Base-by-base conservation (phyloP, 1,284 basidiomycete species). In the Rhodofomes roseus region DNA sequence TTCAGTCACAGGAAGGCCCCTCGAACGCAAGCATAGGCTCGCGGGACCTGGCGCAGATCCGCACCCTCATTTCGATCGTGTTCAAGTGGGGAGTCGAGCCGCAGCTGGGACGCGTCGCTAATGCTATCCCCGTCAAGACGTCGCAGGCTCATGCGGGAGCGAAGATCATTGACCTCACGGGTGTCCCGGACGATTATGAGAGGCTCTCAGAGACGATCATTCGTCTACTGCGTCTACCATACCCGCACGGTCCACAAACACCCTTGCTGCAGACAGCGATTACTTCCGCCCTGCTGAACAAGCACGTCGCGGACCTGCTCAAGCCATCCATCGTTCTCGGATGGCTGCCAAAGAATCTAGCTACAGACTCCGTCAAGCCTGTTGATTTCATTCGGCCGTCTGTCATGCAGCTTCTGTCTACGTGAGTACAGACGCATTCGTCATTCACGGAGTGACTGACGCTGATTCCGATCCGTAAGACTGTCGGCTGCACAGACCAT, bases 51-150 rank as follows among this genome's bases (percentile, higher is more conserved):
- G 71, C 77, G 5, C 73, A 83, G 60, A 70, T 92, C 1, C 81
- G 85, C 36, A 87, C 84, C 0, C 76, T 91, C 25, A 68, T 89
- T 9, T 83, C 87, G 14, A 79, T 92, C 57, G 71, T 81, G 22
- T 89, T 92, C 68, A 86, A 83, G 63, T 91, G 90, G 90, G 85
- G 83, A 5, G 69, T 83, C 4, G 80, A 85, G 20, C 81, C 81
- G 5, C 67, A 86, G 8, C 75, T 87, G 31, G 64, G 68, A 12
- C 76, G 74, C 57, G 70, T 84, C 18, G 66, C 74, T 8, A 70
- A 76, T 39, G 71, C 77, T 5, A 83, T 81, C 74, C 77, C 80
- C 6, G 71, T 68, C 51, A 74, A 70, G 52, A 50, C 61, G 7
- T 55, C 68, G 1, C 62, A 63, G 56, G 20, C 64, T 60, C 58